These are phyloP conservation scores for Cornus kousa DNA, from an alignment of 148 eudicot species.

Conservation along the genomic window DNA sequence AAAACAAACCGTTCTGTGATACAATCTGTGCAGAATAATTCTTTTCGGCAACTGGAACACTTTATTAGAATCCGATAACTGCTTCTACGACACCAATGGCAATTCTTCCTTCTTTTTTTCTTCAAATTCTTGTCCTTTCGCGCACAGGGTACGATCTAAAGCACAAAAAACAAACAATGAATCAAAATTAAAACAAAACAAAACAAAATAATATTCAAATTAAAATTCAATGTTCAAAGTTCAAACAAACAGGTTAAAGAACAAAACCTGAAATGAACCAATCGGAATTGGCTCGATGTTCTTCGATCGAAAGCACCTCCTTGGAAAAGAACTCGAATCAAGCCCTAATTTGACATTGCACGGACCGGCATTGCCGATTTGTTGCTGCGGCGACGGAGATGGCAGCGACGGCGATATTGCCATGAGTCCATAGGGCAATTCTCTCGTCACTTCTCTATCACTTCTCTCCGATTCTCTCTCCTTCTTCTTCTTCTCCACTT, in stretches of 20 bases:
- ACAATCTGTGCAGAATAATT: constrained; percentile 69
- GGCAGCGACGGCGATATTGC: constrained; percentile 58
- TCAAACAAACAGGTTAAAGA: not conserved
- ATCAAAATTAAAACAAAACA: constrained; percentile 6
- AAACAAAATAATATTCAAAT: not conserved
- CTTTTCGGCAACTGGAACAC: constrained; percentile 67
- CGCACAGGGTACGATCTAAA: constrained; percentile 56
- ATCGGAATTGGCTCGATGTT: constrained; percentile 74
- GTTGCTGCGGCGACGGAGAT: constrained; percentile 32
- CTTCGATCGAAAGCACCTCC: constrained; percentile 73
- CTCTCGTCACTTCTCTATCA: constrained; percentile 39
- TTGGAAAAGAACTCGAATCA: constrained; percentile 21
- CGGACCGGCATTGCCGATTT: constrained; percentile 36
- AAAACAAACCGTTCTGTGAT: constrained; percentile 64
- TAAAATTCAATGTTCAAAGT: no score
- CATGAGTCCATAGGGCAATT: constrained; percentile 79
- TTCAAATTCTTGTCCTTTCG: constrained; percentile 33
- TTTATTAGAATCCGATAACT: constrained; percentile 40
- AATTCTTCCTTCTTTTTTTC: constrained; percentile 52
- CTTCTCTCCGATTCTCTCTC: constrained; percentile 33
- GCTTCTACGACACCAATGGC: constrained; percentile 81
- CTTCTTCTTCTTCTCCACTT: constrained; percentile 71
- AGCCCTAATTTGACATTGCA: constrained; percentile 67
- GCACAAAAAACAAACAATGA: constrained; percentile 10
- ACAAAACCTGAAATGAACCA: constrained; percentile 66